Base-by-base conservation (phyloP, 345 rosid genomes). In the Pelargonium nanum region DNA sequence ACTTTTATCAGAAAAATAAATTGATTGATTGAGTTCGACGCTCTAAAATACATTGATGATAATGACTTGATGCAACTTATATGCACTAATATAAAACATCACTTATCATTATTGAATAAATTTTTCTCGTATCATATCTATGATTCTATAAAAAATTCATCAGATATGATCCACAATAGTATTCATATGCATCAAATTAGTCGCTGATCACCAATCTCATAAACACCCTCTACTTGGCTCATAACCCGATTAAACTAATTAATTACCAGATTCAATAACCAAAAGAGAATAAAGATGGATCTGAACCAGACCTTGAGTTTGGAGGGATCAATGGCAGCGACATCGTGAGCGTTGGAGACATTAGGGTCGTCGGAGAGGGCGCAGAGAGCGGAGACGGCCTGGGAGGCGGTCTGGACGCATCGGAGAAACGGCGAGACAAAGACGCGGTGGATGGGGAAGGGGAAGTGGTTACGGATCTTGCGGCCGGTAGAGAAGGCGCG, bases 371-470 rank as follows among this genome's bases (percentile, higher is more conserved):
- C 67, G 59, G 57, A 40, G 53, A 62, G 59, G 67, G 72, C 62
- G 58, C 63, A 68, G 58, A 68, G 67, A 23, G 72, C 72, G 45
- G 67, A 50, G 63, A 57, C 52, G 44, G 54, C 72, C 57, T 68
- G 59, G 54, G 58, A 59, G 63, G 72, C 72, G 16, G 72, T 68
- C 67, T 68, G 67, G 52, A 68, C 30, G 55, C 72, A 68, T 21
- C 72, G 66, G 54, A 51, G 45, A 57, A 68, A 68, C 20, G 72
- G 72, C 22, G 72, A 68, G 23, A 69, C 68, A 55, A 69, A 53
- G 58, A n/a, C 68, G 23, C 72, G 63, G 67, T 69, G 68, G 67
- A 69, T 62, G 22, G 68, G 72, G 67, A 62, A 69, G 7, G 63
- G 63, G 53, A 57, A 30, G 45, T 63, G 58, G 19, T 40, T 58